Evolutionary conservation across 2,329 filamentous ascomycete species (phyloP).

Genomic region (Stachybotrys echinatus): DNA sequence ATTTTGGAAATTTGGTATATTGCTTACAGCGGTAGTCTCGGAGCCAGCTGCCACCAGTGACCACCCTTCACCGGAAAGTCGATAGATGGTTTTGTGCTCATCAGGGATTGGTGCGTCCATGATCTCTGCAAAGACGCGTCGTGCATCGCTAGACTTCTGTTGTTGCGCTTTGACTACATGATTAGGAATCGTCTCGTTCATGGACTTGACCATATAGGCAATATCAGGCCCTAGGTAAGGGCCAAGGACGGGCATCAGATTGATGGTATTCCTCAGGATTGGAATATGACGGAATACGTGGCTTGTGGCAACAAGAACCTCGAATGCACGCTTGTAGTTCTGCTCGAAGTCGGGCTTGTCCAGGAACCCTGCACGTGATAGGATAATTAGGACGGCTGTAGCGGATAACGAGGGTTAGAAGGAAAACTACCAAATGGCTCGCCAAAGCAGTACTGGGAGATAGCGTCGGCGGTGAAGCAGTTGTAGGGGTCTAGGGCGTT

Average conservation of each 20-base stretch:
- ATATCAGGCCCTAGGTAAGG: constrained; percentile 7
- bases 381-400: not conserved
- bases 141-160: not conserved
- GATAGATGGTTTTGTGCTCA: constrained; percentile 27
- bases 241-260: constrained; percentile 1
- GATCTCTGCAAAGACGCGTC: constrained; percentile 4
- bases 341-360: constrained; percentile 1
- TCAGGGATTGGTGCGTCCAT: constrained; percentile 23
- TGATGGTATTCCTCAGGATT: not conserved
- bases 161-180: constrained; percentile 1
- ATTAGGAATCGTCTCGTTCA: constrained; percentile 4
- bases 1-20: no score
- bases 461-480: constrained; percentile 33
- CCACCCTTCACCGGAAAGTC: constrained; percentile 31
- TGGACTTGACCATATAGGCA: constrained; percentile 11
- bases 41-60: constrained; percentile 30
- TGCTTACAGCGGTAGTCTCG: constrained; percentile 29
- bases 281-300: constrained; percentile 2
- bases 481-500: constrained; percentile 28
- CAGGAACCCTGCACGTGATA: not conserved
- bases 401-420: not conserved
- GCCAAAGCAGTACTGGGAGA: constrained; percentile 31
- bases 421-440: constrained; percentile 21
- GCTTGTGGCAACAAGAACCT: not conserved
- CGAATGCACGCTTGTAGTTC: constrained; percentile 1